These are phyloP conservation scores for Nelumbo lutea DNA, from an alignment of 164 flowering plant species.

Conservation along the genomic window DNA sequence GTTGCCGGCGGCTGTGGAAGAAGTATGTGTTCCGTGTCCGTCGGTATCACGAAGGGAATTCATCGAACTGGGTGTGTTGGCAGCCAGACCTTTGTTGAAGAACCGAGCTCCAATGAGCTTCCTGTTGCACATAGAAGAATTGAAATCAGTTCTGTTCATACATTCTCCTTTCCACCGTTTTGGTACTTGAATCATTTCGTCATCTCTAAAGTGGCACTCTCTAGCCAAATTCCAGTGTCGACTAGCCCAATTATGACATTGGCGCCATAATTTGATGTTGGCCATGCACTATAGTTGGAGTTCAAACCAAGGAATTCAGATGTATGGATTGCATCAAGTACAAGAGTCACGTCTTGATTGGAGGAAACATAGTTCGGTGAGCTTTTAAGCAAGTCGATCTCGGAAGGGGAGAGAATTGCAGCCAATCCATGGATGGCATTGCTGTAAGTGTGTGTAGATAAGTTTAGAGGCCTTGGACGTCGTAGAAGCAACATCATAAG, in stretches of 20 bases:
- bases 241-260: slow-evolving; percentile 58
- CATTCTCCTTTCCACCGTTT: too few relatives aligned
- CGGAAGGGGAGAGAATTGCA: slow-evolving; percentile 24
- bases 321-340: slow-evolving; percentile 49
- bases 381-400: slow-evolving; percentile 24
- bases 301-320: slow-evolving; percentile 41
- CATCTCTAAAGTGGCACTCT: slow-evolving; percentile 49
- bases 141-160: too few relatives aligned
- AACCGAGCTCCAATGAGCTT: too few relatives aligned
- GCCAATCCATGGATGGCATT: slow-evolving; percentile 47
- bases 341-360: slow-evolving; percentile 22
- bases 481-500: not conserved
- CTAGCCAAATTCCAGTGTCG: slow-evolving; percentile 23
- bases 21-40: too few relatives aligned
- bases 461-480: slow-evolving; percentile 2
- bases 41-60: too few relatives aligned
- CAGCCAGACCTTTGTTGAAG: too few relatives aligned
- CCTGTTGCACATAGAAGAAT: too few relatives aligned
- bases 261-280: slow-evolving; percentile 41
- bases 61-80: too few relatives aligned
- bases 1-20: too few relatives aligned
- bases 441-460: slow-evolving; percentile 30
- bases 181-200: slow-evolving; percentile 47
- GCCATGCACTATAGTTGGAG: slow-evolving; percentile 38
- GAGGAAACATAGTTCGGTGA: slow-evolving; percentile 33